phyloP scores from a whole-genome alignment of 2,329 filamentous ascomycete genomes.

The Fusarium pininemorale region DNA sequence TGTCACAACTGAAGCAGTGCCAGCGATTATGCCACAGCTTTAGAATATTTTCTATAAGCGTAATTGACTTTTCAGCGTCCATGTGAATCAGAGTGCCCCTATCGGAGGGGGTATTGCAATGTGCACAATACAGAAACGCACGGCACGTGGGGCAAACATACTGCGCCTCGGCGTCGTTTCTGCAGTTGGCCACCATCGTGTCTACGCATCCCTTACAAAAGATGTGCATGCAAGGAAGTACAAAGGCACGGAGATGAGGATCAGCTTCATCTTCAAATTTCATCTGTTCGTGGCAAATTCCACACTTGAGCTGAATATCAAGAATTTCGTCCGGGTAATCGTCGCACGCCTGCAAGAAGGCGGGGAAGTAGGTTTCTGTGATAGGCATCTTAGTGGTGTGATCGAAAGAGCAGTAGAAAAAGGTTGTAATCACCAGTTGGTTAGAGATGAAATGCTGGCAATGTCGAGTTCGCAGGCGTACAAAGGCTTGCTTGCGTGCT shows the following conservation, averaged over 20 bases:
- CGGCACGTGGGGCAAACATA: background rate
- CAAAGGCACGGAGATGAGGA: background rate
- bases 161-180: accelerated
- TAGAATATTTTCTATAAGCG: background rate
- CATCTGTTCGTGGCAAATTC: background rate
- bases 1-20: background rate
- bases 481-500: background rate
- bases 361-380: background rate
- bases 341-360: background rate
- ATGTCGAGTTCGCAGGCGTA: background rate
- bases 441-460: background rate
- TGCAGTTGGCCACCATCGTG: background rate
- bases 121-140: background rate
- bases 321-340: no score
- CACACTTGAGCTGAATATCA: background rate
- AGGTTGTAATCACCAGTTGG: background rate
- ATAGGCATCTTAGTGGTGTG: background rate
- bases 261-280: background rate
- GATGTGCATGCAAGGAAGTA: background rate
- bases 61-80: background rate
- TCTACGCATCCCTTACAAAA: background rate
- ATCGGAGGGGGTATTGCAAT: background rate
- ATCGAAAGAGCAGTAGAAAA: background rate
- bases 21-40: background rate
- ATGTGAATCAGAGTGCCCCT: background rate